Evolutionary conservation across 202 grass and related monocot species (phyloP).

Genomic region (Schoenoplectus tabernaemontani): DNA sequence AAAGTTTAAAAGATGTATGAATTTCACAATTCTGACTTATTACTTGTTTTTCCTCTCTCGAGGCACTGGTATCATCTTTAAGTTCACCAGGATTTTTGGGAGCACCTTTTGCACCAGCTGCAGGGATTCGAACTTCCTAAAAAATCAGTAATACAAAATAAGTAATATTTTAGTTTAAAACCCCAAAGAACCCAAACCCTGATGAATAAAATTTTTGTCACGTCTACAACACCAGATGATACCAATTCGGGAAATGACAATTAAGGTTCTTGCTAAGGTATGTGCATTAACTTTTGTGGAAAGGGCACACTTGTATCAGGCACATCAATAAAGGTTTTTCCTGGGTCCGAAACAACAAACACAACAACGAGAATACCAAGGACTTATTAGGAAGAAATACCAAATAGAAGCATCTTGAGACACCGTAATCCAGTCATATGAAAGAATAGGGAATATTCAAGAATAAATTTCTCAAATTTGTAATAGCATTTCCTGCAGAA

Average conservation of each 20-base stretch:
- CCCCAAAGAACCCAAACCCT: not conserved
- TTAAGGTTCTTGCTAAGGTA: not conserved
- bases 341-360: not conserved
- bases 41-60: conserved; percentile 89
- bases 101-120: conserved; percentile 72
- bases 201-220: not conserved
- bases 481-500: not conserved
- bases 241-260: not conserved
- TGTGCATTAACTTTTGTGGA: not conserved
- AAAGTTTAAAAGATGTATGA: not conserved
- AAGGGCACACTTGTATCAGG: not conserved
- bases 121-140: conserved; percentile 91
- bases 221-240: not conserved
- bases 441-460: not conserved
- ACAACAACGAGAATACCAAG: not conserved
- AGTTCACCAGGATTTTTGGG: conserved; percentile 76
- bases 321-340: not conserved
- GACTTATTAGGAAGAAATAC: not conserved
- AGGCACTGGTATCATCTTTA: conserved; percentile 80
- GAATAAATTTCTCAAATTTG: not conserved
- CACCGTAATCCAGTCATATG: not conserved
- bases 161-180: conserved; percentile 13
- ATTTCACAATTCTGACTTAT: not conserved
- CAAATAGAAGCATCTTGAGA: not conserved
- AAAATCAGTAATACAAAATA: conserved; percentile 27